Base-by-base conservation (phyloP, 495 filamentous ascomycete genomes). In the Alectoria sarmentosa region DNA sequence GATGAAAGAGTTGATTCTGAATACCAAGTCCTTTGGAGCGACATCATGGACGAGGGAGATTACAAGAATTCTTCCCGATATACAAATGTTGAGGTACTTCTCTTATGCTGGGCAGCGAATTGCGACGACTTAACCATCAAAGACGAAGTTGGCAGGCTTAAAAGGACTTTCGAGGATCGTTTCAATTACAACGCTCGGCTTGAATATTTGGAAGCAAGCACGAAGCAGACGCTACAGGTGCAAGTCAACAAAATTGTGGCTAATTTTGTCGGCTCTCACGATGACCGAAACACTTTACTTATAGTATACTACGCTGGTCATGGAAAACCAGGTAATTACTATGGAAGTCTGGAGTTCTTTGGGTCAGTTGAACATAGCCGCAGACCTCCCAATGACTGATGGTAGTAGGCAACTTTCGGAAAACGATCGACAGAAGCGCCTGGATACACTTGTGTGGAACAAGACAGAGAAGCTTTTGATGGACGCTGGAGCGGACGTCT, bases 221-320 rank as follows among this genome's bases (percentile, higher is more conserved):
- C n/a, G 2, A 21, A 65, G 36, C 32, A 49, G 32, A 59, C 17
- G 1, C 30, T 65, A 6, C 69, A 71, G 46, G 21, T 66, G 4
- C 65, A 63, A 8, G 14, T 71, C 8, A 73, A 73, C 19, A 37
- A 9, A 1, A 60, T 26, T 15, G 59, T 72, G 21, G 60, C 69
- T 36, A 30, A 17, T 1, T 72, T 68, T 28, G 62, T 74, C 23
- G 49, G 58, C 0, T 44, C 58, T 3, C 36, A 70, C 13, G 61
- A 72, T 54, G 66, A 58, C 1, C 62, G 60, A 4, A 60, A 70
- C 21, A 70, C 67, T 15, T 49, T 76, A 17, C 46, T 76, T 7
- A 69, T 76, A 37, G 65, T 76, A 1, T 76, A 75, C 54, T 76
- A 76, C 58, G 72, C 69, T 13, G 74, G 74, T 17, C 73, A 76